Conservation (phyloP, 2,329 filamentous ascomycete genomes). For the Leptographium flavum region DNA sequence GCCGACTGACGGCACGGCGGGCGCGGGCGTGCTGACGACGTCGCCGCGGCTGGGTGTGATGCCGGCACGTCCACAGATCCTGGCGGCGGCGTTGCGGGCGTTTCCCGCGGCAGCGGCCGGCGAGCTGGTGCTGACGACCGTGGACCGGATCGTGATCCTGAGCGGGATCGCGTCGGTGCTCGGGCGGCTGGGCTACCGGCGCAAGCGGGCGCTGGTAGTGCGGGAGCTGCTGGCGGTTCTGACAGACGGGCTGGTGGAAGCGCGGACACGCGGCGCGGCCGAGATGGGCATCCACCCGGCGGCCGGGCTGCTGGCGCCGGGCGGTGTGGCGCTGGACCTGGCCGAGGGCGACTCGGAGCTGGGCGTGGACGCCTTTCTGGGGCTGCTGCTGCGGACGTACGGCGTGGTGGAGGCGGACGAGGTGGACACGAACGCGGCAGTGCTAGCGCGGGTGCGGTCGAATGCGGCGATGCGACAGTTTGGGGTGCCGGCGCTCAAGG, state of each 20-base stretch:
- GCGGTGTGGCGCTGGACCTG: constrained; percentile 43
- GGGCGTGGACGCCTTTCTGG: constrained; percentile 50
- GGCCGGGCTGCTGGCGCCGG: constrained; percentile 65
- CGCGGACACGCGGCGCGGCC: constrained; percentile 83
- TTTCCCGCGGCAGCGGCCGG: constrained; percentile 52
- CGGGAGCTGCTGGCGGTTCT: constrained; percentile 73
- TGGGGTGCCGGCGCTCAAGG: constrained; percentile 67
- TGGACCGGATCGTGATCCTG: constrained; percentile 65
- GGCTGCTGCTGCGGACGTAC: constrained; percentile 47
- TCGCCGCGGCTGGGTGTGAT: constrained; percentile 40
- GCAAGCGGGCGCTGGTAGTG: constrained; percentile 85
- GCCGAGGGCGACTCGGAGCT: constrained; percentile 51
- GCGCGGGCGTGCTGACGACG: constrained; percentile 24
- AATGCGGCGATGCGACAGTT: constrained; percentile 49
- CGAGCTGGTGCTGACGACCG: constrained; percentile 53
- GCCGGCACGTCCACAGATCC: constrained; percentile 49
- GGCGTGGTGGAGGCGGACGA: constrained; percentile 42
- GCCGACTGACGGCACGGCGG: constrained; percentile 28
- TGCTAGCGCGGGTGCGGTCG: constrained; percentile 42
- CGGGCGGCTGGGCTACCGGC: constrained; percentile 60
- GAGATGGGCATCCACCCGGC: constrained; percentile 93
- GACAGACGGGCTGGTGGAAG: constrained; percentile 75
- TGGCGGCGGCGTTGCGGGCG: constrained; percentile 50
- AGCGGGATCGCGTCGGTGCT: constrained; percentile 82
- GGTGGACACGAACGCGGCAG: constrained; percentile 29